phyloP scores from a whole-genome alignment of 192 early-diverging fungal genomes.

The Backusella mclennaniae region DNA sequence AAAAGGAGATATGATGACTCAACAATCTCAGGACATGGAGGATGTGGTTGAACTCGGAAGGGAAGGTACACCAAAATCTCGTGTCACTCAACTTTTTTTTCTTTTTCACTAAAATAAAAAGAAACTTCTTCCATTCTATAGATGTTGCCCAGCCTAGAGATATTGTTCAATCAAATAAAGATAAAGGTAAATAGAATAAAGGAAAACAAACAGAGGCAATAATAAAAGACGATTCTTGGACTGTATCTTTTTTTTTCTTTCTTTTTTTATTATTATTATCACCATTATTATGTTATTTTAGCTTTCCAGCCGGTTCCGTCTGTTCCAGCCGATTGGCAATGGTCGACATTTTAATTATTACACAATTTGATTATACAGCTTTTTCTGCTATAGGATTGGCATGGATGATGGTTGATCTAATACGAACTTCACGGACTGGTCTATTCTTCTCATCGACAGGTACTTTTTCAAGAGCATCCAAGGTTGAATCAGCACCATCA shows the following conservation, averaged over 20 bases:
- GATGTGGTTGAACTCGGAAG: slow-evolving; percentile 22
- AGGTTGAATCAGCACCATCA: slow-evolving; percentile 77
- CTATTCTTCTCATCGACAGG: slow-evolving; percentile 82
- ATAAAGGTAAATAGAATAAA: slow-evolving; percentile 2
- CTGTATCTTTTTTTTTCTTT: background rate
- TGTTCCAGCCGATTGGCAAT: slow-evolving; percentile 18
- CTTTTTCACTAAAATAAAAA: no score
- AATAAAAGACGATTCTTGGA: background rate
- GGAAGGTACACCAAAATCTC: slow-evolving; percentile 15
- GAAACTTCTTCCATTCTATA: background rate
- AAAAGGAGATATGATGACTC: slow-evolving; percentile 24
- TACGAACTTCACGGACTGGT: slow-evolving; percentile 76
- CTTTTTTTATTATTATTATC: background rate
- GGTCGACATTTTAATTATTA: slow-evolving; percentile 13
- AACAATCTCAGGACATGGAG: slow-evolving; percentile 28
- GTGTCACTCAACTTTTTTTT: background rate
- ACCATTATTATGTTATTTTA: background rate
- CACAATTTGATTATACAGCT: background rate
- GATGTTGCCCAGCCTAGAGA: background rate
- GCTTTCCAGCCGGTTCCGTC: slow-evolving; percentile 13
- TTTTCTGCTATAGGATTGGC: slow-evolving; percentile 92
- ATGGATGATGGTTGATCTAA: slow-evolving; percentile 81
- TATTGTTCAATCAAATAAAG: background rate
- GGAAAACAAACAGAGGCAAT: background rate
- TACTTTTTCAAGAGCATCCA: slow-evolving; percentile 85